A percentile compares a stretch with the other conserved stretches of the same genome.
Conservation (phyloP, 129 eudicot genomes). For the Gnaphalium uliginosum region DNA sequence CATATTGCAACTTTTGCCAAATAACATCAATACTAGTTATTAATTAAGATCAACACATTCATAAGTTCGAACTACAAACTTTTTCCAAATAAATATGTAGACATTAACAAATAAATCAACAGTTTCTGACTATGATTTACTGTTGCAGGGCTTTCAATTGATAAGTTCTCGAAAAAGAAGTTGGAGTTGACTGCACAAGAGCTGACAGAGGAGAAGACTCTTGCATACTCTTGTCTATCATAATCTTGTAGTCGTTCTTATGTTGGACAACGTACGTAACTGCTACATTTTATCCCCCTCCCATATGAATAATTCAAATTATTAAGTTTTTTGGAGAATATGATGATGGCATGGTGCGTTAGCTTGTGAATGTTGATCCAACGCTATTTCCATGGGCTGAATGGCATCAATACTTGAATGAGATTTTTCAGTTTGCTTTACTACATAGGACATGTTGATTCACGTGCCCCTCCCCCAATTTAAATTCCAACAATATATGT, state of each 20-base stretch:
- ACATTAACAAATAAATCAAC: too few species aligned
- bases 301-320: conserved; percentile 41
- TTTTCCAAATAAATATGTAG: too few species aligned
- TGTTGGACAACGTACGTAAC: conserved; percentile 11
- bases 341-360: conserved; percentile 20
- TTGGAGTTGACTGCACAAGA: conserved; percentile 87
- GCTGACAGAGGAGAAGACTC: conserved; percentile 80
- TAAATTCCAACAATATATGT: too few species aligned
- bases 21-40: too few species aligned
- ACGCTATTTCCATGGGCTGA: background rate
- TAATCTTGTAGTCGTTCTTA: conserved; percentile 29
- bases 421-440: conserved; percentile 2
- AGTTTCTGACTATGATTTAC: too few species aligned
- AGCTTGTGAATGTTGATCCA: too few species aligned
- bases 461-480: too few species aligned
- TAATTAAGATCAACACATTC: too few species aligned
- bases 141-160: conserved; percentile 68
- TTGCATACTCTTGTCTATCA: conserved; percentile 91
- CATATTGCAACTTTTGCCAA: too few species aligned
- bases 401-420: conserved; percentile 3
- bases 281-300: conserved; percentile 30
- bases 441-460: too few species aligned
- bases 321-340: conserved; percentile 24
- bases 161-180: conserved; percentile 85
- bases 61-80: too few species aligned